Conservation (phyloP, 1,139 yeast genomes). For the Taiozyma sp. region DNA sequence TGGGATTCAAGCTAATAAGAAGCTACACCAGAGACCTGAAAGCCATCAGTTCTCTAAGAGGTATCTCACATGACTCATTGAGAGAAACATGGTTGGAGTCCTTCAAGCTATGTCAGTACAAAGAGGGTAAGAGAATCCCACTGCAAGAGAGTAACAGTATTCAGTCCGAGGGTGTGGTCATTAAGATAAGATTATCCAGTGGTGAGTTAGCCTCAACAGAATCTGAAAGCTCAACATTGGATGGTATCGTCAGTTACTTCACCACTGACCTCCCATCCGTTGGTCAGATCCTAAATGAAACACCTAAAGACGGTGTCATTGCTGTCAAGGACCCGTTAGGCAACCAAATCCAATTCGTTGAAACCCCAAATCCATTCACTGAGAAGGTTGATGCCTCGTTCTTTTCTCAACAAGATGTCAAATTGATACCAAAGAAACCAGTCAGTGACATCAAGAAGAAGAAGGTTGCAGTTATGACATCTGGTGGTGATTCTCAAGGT, state of each 20-base stretch:
- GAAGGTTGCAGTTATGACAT: constrained; percentile 80
- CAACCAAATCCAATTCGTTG: constrained; percentile 41
- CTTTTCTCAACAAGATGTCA: constrained; percentile 19
- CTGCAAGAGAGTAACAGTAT: constrained; percentile 45
- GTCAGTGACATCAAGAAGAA: constrained; percentile 25
- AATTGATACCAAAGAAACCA: constrained; percentile 5
- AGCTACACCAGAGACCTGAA: constrained; percentile 46
- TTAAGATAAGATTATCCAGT: constrained; percentile 53
- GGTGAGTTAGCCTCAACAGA: constrained; percentile 27
- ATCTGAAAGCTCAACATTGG: constrained; percentile 20
- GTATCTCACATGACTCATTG: constrained; percentile 59
- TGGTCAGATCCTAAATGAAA: constrained; percentile 28
- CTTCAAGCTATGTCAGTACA: constrained; percentile 54
- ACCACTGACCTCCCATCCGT: constrained; percentile 41
- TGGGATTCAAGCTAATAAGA: constrained; percentile 57
- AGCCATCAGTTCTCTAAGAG: constrained; percentile 35
- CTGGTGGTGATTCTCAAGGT: constrained; percentile 87
- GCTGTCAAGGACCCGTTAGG: constrained; percentile 51
- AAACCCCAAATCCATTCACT: constrained; percentile 28
- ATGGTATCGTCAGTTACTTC: constrained; percentile 44
- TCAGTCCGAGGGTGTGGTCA: constrained; percentile 49
- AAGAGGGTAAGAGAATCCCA: constrained; percentile 45
- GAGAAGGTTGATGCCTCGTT: constrained; percentile 30
- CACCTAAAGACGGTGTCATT: constrained; percentile 23
- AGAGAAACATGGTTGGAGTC: constrained; percentile 69